Percentiles rank a stretch among this genome's conserved stretches.
Evolutionary conservation across 2,329 filamentous ascomycete species (phyloP).

Genomic region (Diaporthe sp.): DNA sequence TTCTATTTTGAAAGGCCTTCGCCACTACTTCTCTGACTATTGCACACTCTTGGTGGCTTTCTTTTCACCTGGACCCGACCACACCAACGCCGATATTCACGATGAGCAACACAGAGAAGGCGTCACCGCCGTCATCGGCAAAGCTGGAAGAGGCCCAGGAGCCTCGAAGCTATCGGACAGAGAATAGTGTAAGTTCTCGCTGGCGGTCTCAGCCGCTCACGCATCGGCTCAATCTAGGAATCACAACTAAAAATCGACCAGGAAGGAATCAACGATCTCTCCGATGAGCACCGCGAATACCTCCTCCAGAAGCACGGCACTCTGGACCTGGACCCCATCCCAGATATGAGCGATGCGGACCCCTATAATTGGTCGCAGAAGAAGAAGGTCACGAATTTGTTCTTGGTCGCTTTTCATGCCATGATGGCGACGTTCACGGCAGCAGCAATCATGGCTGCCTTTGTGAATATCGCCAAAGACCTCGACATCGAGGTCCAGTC

Average conservation of each 20-base stretch:
- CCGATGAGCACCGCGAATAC: slow-evolving; percentile 62
- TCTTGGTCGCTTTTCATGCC: slow-evolving; percentile 69
- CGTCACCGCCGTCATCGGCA: slow-evolving; percentile 23
- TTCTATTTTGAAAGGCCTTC: neutral
- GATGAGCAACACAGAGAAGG: slow-evolving; percentile 36
- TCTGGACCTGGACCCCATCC: slow-evolving; percentile 66
- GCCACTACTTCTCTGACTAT: neutral
- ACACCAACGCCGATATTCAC: neutral
- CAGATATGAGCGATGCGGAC: slow-evolving; percentile 63
- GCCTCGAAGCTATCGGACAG: slow-evolving; percentile 8
- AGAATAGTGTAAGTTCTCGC: slow-evolving; percentile 21
- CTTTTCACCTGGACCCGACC: neutral
- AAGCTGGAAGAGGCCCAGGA: slow-evolving; percentile 37
- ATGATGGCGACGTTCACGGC: slow-evolving; percentile 49
- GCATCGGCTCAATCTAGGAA: neutral
- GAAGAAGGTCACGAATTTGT: slow-evolving; percentile 67
- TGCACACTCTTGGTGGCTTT: neutral
- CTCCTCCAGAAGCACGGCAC: slow-evolving; percentile 67
- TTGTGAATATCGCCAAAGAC: slow-evolving; percentile 65
- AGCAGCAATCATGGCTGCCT: slow-evolving; percentile 65
- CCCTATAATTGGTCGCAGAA: slow-evolving; percentile 69
- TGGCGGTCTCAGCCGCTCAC: too few relatives aligned
- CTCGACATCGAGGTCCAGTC: slow-evolving; percentile 62
- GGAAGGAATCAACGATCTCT: slow-evolving; percentile 47
- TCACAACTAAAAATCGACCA: neutral